A percentile compares a stretch with the other conserved stretches of the same genome.
Conservation (phyloP, 768 basidiomycete genomes). For the Myochromella boudieri region DNA sequence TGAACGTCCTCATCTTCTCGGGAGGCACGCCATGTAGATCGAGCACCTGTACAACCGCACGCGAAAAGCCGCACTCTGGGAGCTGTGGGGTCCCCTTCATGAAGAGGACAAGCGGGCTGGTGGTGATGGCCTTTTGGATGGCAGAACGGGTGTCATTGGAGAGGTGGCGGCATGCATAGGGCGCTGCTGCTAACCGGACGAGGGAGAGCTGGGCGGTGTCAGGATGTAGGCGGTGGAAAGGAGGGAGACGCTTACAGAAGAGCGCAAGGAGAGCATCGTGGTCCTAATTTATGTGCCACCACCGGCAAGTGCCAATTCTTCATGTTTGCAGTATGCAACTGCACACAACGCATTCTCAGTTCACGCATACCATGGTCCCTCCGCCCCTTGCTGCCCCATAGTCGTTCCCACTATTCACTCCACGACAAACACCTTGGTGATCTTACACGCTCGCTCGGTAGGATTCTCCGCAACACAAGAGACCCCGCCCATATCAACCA, state of each 20-base stretch:
- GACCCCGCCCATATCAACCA: not conserved
- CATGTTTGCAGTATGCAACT: no score
- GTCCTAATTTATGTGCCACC: no score
- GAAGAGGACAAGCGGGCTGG: conserved; percentile 87
- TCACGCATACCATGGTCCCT: no score
- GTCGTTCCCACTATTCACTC: no score
- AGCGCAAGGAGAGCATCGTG: no score
- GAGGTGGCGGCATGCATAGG: conserved; percentile 42
- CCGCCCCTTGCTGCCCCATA: no score
- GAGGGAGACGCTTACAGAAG: conserved; percentile 34
- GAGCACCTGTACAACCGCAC: conserved; percentile 89
- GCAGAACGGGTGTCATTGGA: conserved; percentile 59
- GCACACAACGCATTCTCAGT: no score
- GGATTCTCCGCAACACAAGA: not conserved
- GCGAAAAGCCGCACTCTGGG: conserved; percentile 96
- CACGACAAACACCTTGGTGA: no score
- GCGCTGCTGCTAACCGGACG: conserved; percentile 27
- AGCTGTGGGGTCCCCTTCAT: conserved; percentile 93
- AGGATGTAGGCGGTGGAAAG: not conserved
- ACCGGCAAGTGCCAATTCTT: no score
- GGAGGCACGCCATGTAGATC: conserved; percentile 78
- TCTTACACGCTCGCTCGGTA: no score
- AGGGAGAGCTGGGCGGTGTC: conserved; percentile 24
- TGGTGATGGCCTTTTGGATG: conserved; percentile 72
- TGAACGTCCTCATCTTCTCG: conserved; percentile 86